These are phyloP conservation scores for Rhodocollybia butyracea DNA, from an alignment of 768 basidiomycete genomes.

Conservation along the genomic window DNA sequence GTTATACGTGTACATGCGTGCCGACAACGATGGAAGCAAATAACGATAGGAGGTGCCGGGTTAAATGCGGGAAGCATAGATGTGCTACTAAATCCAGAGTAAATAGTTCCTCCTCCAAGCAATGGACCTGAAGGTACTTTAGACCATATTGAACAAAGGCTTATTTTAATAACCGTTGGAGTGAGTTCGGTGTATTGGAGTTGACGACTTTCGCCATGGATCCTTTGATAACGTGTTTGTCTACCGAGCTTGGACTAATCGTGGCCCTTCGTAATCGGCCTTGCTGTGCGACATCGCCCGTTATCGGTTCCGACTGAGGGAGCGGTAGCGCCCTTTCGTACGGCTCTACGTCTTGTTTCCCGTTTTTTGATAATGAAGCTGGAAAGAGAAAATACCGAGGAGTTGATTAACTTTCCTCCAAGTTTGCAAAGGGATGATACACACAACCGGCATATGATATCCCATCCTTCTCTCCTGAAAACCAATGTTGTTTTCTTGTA, in stretches of 20 bases:
- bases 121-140: too few relatives aligned
- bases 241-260: constrained; percentile 33
- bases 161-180: constrained; percentile 23
- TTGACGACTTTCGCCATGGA: constrained; percentile 51
- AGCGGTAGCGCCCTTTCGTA: constrained; percentile 22
- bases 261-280: constrained; percentile 38
- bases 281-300: constrained; percentile 33
- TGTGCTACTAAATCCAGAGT: too few relatives aligned
- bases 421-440: constrained; percentile 3
- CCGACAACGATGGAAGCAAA: too few relatives aligned
- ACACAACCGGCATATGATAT: constrained; percentile 51
- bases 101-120: too few relatives aligned
- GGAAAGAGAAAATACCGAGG: background rate
- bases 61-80: too few relatives aligned
- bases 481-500: constrained; percentile 58
- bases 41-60: too few relatives aligned
- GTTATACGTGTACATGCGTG: too few relatives aligned
- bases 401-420: constrained; percentile 1
- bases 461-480: constrained; percentile 52
- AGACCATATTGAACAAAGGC: background rate
- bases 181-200: constrained; percentile 20
- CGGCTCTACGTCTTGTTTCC: constrained; percentile 10
- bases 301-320: constrained; percentile 35
- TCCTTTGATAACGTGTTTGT: constrained; percentile 50
- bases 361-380: constrained; percentile 6